Evolutionary conservation across 306 rosid species (phyloP), one percentile per base, ranked within the genome.

Genomic region (Spatholobus suberectus): DNA sequence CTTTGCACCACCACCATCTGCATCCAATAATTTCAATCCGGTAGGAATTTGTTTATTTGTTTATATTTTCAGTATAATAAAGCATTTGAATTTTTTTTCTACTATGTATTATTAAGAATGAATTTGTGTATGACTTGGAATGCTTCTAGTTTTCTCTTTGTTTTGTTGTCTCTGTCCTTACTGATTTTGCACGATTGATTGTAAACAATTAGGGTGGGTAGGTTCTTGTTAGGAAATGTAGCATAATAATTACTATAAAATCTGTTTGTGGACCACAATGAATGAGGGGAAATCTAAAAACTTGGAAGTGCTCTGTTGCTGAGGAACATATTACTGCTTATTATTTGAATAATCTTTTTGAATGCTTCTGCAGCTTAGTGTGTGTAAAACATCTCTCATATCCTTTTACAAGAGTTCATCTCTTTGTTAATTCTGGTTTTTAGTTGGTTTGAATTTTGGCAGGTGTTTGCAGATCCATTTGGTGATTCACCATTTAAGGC

Each of bases 401-500:
- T 35, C 75, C 76, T 75, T 17, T 49, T 38, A 72, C 59, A 55
- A 61, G 47, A 23, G 15, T 8, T 44, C 15, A 18, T 70, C 67
- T 54, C 20, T 38, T 24, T 71, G 62, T 77, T 70, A 15, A 52
- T 72, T 15, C 55, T 67, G 63, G 55, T 75, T 29, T 77, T 43
- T n/a, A 75, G 62, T 55, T 81, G 38, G 68, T 54, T 57, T 67
- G 75, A 68, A 65, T 69, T 88, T 55, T 77, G 67, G 87, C 90
- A 94, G 97, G 43, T 84, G 54, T 90, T 90, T 88, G 93, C 81
- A 74, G 96, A 94, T 75, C 93, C 96, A 70, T 91, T 94, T 84
- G 97, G 97, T 18, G 94, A 94, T 23, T 18, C 90, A 14, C 96
- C 97, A 74, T 94, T 94, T 82, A 90, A 77, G 83, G 98, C 98